Conservation (phyloP, 1,284 basidiomycete genomes). For the Ceratobasidium sp. region DNA sequence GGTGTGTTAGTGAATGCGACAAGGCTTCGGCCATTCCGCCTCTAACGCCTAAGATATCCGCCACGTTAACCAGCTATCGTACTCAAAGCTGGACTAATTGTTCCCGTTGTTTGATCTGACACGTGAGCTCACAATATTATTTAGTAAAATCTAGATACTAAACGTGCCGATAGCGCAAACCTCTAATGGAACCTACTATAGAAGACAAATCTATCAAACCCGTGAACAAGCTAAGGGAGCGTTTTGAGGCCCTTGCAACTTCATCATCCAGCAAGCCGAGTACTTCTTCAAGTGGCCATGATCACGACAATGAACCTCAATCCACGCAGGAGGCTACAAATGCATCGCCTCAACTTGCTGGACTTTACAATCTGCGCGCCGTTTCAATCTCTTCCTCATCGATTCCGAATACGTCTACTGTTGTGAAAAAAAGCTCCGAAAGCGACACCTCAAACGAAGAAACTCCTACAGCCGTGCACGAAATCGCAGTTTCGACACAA, state of each 20-base stretch:
- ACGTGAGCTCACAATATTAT: neutral
- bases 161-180: neutral
- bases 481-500: neutral
- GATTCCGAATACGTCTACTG: neutral
- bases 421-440: constrained; percentile 18
- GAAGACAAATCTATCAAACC: constrained; percentile 36
- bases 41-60: neutral
- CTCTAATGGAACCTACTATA: constrained; percentile 12
- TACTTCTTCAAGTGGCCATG: neutral
- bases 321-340: neutral
- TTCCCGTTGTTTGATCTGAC: neutral
- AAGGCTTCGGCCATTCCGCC: neutral
- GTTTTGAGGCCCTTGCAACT: constrained; percentile 35
- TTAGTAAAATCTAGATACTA: neutral
- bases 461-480: neutral
- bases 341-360: constrained; percentile 18
- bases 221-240: constrained; percentile 30
- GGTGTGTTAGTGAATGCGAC: too few species aligned
- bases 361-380: constrained; percentile 9
- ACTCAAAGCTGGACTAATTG: too few species aligned
- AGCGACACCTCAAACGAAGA: constrained; percentile 27
- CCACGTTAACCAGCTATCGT: neutral
- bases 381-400: neutral
- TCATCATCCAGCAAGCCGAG: constrained; percentile 1
- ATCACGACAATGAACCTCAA: constrained; percentile 12